Percentiles rank a stretch among this genome's conserved stretches.
Conservation (phyloP, 441 rosid species). For the California macrophylla region DNA sequence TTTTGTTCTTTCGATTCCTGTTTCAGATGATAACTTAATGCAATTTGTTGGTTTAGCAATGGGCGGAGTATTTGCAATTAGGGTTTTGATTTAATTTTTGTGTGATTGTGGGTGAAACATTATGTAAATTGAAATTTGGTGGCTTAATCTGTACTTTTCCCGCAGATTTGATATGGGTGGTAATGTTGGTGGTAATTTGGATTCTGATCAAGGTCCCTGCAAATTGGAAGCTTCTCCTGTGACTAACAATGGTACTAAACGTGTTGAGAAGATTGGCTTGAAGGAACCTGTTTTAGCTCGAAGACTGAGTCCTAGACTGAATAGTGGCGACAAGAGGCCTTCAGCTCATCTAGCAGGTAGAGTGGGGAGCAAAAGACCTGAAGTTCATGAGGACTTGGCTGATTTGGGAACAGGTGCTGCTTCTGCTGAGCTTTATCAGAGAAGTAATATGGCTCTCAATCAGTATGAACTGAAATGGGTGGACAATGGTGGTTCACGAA, state of each 20-base stretch:
- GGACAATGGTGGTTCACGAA: background rate
- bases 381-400: background rate
- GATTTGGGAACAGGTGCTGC: background rate
- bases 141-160: background rate
- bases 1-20: background rate
- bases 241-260: background rate
- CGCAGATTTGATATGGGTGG: background rate
- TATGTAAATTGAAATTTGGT: background rate
- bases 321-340: background rate
- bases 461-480: background rate
- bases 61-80: background rate
- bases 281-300: background rate
- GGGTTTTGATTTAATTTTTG: background rate
- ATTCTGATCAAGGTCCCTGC: background rate
- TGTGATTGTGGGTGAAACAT: background rate
- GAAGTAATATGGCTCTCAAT: background rate
- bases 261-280: background rate
- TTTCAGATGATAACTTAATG: background rate
- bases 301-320: background rate
- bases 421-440: background rate
- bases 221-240: background rate
- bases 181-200: constrained; percentile 1
- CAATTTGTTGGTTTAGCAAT: background rate
- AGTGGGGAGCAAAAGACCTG: background rate
- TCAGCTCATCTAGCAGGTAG: background rate